Conservation (phyloP, 2,329 filamentous ascomycete species). For the Claviceps spartinae region DNA sequence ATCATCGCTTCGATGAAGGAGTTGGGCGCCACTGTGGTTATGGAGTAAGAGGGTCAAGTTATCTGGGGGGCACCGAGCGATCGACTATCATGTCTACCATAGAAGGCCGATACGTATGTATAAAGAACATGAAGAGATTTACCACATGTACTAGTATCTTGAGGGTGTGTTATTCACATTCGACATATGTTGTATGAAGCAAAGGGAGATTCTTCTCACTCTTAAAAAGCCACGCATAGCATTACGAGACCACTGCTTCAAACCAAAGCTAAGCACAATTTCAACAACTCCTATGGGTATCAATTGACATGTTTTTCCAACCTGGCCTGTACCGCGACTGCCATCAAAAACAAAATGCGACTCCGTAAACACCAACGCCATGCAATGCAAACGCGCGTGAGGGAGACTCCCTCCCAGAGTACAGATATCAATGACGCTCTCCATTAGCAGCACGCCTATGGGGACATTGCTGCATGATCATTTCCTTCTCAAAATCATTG, state of each 20-base stretch:
- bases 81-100: slow-evolving; percentile 16
- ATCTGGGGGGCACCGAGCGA: background rate
- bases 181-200: background rate
- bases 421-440: slow-evolving; percentile 11
- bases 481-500: slow-evolving; percentile 31
- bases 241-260: background rate
- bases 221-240: background rate
- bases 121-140: slow-evolving; percentile 13
- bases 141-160: slow-evolving; percentile 24
- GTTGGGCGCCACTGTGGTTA: slow-evolving; percentile 72
- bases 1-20: slow-evolving; percentile 91
- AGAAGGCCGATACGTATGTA: slow-evolving; percentile 23
- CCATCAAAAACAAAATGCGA: slow-evolving; percentile 1
- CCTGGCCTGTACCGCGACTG: background rate
- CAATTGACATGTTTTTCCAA: slow-evolving; percentile 11
- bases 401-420: background rate
- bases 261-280: background rate
- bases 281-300: slow-evolving; percentile 13
- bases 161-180: slow-evolving; percentile 5
- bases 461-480: slow-evolving; percentile 26
- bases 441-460: slow-evolving; percentile 24
- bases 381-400: slow-evolving; percentile 5
- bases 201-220: background rate
- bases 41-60: slow-evolving; percentile 53
- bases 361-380: slow-evolving; percentile 9